Conservation (phyloP, 441 rosid species). For the Erodium texanum region DNA sequence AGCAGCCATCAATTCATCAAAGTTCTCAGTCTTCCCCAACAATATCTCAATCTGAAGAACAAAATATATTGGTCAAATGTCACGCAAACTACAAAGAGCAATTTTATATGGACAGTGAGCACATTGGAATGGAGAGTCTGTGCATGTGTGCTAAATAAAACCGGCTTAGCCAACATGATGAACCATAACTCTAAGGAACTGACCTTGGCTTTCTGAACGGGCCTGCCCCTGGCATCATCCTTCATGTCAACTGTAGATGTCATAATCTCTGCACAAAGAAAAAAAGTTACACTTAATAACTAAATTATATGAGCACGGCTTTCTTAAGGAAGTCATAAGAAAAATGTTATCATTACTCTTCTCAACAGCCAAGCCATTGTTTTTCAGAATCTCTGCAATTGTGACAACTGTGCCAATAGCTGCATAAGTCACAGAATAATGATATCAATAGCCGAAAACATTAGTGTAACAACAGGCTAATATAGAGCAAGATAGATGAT, state of each 20-base stretch:
- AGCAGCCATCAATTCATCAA: constrained; percentile 66
- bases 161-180: background rate
- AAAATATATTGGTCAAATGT: background rate
- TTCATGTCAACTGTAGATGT: constrained; percentile 69
- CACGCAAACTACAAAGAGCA: background rate
- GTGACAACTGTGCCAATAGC: no score
- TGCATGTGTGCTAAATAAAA: background rate
- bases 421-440: no score
- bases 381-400: no score
- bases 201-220: constrained; percentile 69
- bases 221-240: constrained; percentile 61
- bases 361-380: no score
- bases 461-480: no score
- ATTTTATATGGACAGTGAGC: background rate
- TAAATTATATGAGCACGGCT: background rate
- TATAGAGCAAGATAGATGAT: no score
- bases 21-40: constrained; percentile 56
- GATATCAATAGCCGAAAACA: no score
- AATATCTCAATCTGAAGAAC: constrained; percentile 44
- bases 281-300: constrained; percentile 1
- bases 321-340: background rate
- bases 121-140: no score
- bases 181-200: background rate
- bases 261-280: constrained; percentile 41
- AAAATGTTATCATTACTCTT: no score